Percentiles rank a stretch among this genome's conserved stretches.
Evolutionary conservation across 2,329 filamentous ascomycete genomes (phyloP).

Genomic region (Cladosporium sp.): DNA sequence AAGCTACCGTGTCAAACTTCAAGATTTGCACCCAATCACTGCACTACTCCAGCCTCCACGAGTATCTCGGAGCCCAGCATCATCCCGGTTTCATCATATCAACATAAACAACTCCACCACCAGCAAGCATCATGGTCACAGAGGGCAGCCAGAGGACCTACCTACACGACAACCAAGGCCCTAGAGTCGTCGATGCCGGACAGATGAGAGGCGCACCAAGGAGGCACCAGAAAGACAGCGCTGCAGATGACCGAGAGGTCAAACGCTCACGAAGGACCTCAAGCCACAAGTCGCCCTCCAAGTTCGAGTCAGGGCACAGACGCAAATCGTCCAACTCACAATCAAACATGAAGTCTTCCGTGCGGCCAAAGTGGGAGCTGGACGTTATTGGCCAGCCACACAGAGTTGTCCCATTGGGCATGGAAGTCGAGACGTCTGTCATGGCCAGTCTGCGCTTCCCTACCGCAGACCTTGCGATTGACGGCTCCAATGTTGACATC

Average conservation of each 20-base stretch:
- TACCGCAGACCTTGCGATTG: conserved; percentile 28
- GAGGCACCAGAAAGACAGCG: conserved; percentile 17
- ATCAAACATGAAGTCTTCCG: conserved; percentile 22
- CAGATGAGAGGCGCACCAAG: conserved; percentile 6
- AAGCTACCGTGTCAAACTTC: background rate
- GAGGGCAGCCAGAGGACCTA: conserved; percentile 26
- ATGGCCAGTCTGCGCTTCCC: conserved; percentile 35
- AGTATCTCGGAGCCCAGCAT: background rate
- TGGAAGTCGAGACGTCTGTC: conserved; percentile 35
- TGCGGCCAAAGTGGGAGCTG: conserved; percentile 34
- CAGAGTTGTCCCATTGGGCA: conserved; percentile 31
- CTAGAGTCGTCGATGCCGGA: conserved; percentile 34
- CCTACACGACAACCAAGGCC: conserved; percentile 33
- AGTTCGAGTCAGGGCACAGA: conserved; percentile 32
- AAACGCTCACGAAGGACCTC: conserved; percentile 15
- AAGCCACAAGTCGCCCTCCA: conserved; percentile 30
- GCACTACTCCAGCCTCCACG: background rate
- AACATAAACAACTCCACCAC: background rate
- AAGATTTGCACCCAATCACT: conserved; percentile 1
- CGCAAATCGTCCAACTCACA: conserved; percentile 28
- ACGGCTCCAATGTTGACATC: conserved; percentile 32
- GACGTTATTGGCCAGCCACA: conserved; percentile 38
- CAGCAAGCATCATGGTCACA: conserved; percentile 8
- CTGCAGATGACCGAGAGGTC: conserved; percentile 17
- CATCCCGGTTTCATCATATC: conserved; percentile 10